Percentiles rank a stretch among this genome's conserved stretches.
These are phyloP conservation scores for Backusella parvicylindrica DNA, from an alignment of 192 early-diverging fungal species.

Conservation along the genomic window DNA sequence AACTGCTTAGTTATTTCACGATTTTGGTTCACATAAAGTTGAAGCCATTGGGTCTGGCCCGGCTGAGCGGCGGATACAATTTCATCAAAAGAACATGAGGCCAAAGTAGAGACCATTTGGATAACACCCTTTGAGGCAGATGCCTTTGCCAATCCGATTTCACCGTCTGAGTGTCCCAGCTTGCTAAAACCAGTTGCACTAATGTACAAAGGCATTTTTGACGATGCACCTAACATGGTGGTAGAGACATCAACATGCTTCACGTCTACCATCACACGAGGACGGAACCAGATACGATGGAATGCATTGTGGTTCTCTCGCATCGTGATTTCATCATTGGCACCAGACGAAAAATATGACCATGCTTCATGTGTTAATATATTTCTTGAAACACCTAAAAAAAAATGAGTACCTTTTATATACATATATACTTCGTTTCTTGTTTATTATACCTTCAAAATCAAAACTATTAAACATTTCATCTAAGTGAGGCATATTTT, in stretches of 20 bases:
- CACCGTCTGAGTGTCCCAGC: conserved; percentile 72
- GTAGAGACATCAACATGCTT: conserved; percentile 60
- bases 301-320: conserved; percentile 79
- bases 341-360: conserved; percentile 80
- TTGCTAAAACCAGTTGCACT: conserved; percentile 70
- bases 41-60: conserved; percentile 60
- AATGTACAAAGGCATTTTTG: conserved; percentile 67
- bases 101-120: conserved; percentile 78
- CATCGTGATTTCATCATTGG: conserved; percentile 79
- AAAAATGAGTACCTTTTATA: neutral
- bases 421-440: no score
- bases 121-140: conserved; percentile 49
- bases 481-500: conserved; percentile 48
- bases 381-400: conserved; percentile 47
- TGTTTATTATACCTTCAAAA: conserved; percentile 54
- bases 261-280: conserved; percentile 74
- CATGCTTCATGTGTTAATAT: conserved; percentile 64
- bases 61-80: conserved; percentile 48
- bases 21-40: conserved; percentile 82
- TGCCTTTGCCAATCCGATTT: conserved; percentile 58
- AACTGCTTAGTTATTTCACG: conserved; percentile 60
- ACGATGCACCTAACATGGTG: conserved; percentile 53
- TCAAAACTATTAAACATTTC: conserved; percentile 68
- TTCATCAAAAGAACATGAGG: conserved; percentile 67
- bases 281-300: conserved; percentile 65